A percentile compares a stretch with the other conserved stretches of the same genome.
Conservation (phyloP, 495 filamentous ascomycete genomes). For the Penicillium mononematosum region DNA sequence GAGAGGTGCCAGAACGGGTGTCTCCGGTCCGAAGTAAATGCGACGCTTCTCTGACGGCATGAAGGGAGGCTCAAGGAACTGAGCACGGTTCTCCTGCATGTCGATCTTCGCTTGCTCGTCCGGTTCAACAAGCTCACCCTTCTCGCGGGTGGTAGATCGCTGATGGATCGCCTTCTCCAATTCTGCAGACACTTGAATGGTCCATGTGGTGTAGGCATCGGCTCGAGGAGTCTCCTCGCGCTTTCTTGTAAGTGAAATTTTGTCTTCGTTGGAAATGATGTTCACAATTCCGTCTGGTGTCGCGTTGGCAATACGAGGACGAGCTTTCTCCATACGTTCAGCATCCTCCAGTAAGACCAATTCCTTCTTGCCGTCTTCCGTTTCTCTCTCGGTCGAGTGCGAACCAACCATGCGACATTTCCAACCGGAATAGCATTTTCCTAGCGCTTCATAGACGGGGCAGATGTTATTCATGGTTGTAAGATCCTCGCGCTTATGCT, state of each 20-base stretch:
- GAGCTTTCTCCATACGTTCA: constrained; percentile 44
- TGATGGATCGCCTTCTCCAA: constrained; percentile 49
- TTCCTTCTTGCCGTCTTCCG: constrained; percentile 75
- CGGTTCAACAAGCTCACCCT: constrained; percentile 10
- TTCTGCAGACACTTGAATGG: constrained; percentile 59
- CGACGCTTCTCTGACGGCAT: constrained; percentile 88
- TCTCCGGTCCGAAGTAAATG: constrained; percentile 90
- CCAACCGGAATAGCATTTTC: constrained; percentile 80
- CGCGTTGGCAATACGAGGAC: constrained; percentile 31
- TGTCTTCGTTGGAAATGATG: constrained; percentile 60
- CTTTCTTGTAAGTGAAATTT: constrained; percentile 67
- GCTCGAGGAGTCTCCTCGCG: constrained; percentile 65
- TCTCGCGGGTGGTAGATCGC: constrained; percentile 16
- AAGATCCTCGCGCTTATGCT: constrained; percentile 78
- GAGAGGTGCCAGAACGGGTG: constrained; percentile 82
- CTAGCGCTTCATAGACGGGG: constrained; percentile 72
- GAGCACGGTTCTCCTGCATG: constrained; percentile 70
- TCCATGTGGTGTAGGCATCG: constrained; percentile 72
- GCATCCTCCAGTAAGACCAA: constrained; percentile 65
- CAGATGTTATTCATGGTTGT: constrained; percentile 71
- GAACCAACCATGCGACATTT: constrained; percentile 84
- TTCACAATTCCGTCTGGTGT: constrained; percentile 72
- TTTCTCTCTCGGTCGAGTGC: constrained; percentile 73
- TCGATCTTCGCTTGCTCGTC: constrained; percentile 27
- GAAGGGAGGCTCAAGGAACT: constrained; percentile 79